These are phyloP conservation scores for Xylaria sp. DNA, from an alignment of 2,329 filamentous ascomycete species.

Conservation along the genomic window DNA sequence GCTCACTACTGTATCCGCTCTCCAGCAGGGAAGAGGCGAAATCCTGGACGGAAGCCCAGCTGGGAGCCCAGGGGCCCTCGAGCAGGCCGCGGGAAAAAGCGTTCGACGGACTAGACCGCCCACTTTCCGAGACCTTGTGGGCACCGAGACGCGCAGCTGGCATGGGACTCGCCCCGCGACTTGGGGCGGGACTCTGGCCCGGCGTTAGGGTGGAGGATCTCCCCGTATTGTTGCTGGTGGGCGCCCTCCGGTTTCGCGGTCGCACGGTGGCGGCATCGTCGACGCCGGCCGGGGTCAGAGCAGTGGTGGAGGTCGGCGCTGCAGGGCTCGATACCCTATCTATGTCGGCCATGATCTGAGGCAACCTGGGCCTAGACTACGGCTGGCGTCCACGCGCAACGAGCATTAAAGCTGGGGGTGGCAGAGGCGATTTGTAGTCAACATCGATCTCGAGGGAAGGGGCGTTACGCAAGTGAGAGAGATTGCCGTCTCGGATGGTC, in stretches of 20 bases:
- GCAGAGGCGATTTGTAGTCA: conserved; percentile 18
- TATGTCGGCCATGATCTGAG: conserved; percentile 34
- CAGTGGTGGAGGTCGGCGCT: conserved; percentile 49
- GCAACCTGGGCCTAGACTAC: conserved; percentile 25
- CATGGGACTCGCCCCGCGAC: conserved; percentile 53
- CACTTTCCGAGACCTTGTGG: conserved; percentile 30
- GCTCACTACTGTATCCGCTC: conserved; percentile 38
- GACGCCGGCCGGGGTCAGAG: conserved; percentile 45
- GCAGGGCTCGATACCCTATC: conserved; percentile 27
- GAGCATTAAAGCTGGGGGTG: conserved; percentile 32
- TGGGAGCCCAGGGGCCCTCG: conserved; percentile 55
- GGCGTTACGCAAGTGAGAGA: background rate
- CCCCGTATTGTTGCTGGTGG: conserved; percentile 33
- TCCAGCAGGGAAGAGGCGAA: conserved; percentile 53
- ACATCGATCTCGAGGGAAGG: conserved; percentile 29
- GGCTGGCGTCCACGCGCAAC: conserved; percentile 31
- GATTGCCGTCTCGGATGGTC: background rate
- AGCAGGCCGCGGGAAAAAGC: conserved; percentile 47
- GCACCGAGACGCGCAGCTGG: conserved; percentile 45
- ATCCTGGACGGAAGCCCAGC: conserved; percentile 59
- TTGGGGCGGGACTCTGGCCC: conserved; percentile 43
- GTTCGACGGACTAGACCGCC: conserved; percentile 36
- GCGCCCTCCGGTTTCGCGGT: conserved; percentile 54
- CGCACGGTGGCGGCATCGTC: conserved; percentile 48
- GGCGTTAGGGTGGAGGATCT: conserved; percentile 40